phyloP scores from a whole-genome alignment of 176 grass and related monocot genomes.

The Phoenix roebelenii region DNA sequence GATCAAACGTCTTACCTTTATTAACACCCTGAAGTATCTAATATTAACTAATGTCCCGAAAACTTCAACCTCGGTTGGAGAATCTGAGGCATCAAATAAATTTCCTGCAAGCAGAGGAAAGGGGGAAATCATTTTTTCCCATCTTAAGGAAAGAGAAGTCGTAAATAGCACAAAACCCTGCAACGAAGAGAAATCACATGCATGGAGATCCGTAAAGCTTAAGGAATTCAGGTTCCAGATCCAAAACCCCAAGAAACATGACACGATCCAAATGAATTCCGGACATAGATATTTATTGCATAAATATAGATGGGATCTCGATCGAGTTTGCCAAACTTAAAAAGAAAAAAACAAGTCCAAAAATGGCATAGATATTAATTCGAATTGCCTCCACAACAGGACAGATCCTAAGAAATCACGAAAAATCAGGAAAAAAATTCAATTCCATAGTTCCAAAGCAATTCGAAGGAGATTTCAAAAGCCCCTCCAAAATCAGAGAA shows the following conservation, averaged over 20 bases:
- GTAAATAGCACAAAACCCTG: neutral
- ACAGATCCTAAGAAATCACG: neutral
- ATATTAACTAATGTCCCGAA: too few species aligned
- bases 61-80: neutral
- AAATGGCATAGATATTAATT: neutral
- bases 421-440: neutral
- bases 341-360: neutral
- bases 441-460: neutral
- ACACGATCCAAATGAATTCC: neutral
- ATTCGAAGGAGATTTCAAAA: neutral
- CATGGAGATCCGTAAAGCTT: neutral
- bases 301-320: neutral
- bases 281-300: neutral
- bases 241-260: constrained; percentile 7
- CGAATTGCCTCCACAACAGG: neutral
- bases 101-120: neutral
- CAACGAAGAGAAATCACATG: neutral
- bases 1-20: too few species aligned
- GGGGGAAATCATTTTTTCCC: neutral
- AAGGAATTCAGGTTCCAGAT: neutral
- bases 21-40: too few species aligned
- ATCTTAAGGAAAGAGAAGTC: neutral
- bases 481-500: neutral
- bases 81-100: constrained; percentile 11
- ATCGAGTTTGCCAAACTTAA: neutral